Conservation (phyloP, 257 asterid species). For the Salvia splendens region DNA sequence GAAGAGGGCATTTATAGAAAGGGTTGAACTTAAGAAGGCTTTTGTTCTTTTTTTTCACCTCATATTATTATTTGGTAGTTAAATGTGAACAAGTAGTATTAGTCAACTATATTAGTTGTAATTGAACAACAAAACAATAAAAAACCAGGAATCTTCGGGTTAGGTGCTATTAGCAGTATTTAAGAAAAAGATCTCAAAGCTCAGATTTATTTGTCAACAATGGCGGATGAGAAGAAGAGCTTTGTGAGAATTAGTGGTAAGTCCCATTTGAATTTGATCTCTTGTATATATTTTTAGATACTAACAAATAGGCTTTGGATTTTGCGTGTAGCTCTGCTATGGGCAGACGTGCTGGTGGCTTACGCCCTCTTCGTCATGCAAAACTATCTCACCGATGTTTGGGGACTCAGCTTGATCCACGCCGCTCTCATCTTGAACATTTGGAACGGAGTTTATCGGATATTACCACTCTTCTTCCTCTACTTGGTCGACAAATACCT, state of each 20-base stretch:
- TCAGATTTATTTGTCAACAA: neutral
- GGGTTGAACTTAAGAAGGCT: too few species aligned
- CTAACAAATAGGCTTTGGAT: neutral
- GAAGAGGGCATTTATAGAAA: neutral
- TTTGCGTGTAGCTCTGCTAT: constrained; percentile 33
- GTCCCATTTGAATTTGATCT: neutral
- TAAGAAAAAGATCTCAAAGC: too few species aligned
- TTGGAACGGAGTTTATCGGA: constrained; percentile 41
- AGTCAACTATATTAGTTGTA: too few species aligned
- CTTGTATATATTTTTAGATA: neutral
- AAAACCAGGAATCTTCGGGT: too few species aligned
- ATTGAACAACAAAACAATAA: too few species aligned
- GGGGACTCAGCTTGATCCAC: constrained; percentile 53
- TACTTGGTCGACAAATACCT: constrained; percentile 40
- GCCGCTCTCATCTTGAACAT: constrained; percentile 59
- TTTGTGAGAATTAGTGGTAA: constrained; percentile 39
- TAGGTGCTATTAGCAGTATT: too few species aligned
- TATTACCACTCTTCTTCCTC: constrained; percentile 41
- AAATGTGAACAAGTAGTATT: too few species aligned
- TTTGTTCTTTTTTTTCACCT: too few species aligned
- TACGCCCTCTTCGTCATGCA: constrained; percentile 56
- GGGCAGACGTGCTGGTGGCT: constrained; percentile 40
- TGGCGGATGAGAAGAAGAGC: constrained; percentile 24
- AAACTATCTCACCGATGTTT: constrained; percentile 55
- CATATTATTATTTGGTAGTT: too few species aligned